These are phyloP conservation scores for Paspalum notatum DNA, from an alignment of 176 grass and related monocot species.

Conservation along the genomic window DNA sequence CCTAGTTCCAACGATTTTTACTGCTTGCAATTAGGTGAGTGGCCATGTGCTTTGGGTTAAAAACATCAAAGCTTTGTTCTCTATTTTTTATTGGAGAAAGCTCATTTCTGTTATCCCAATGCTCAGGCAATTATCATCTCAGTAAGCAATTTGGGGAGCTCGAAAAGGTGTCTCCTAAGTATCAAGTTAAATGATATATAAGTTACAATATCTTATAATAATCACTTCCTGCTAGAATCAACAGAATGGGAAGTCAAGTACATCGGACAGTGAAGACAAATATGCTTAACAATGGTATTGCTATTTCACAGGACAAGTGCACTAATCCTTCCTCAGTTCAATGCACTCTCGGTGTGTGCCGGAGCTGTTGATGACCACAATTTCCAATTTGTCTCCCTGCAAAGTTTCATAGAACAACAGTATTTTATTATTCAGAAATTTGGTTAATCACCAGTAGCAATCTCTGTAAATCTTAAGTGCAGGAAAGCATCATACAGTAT, in stretches of 20 bases:
- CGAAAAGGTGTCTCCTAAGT: not conserved
- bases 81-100: constrained; percentile 5
- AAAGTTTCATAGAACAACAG: constrained; percentile 21
- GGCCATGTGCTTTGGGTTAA: not conserved
- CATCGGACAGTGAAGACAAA: not conserved
- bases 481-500: constrained; percentile 52
- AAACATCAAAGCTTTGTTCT: not conserved
- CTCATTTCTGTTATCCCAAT: not conserved
- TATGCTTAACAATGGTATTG: not conserved
- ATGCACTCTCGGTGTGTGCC: constrained; percentile 51
- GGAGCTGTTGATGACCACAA: constrained; percentile 57
- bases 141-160: not conserved
- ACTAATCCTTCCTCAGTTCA: constrained; percentile 64
- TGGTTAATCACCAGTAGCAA: not conserved
- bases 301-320: not conserved
- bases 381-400: constrained; percentile 73
- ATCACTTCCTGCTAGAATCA: not conserved
- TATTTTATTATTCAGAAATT: not conserved
- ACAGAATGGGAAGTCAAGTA: constrained; percentile 2
- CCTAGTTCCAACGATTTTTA: not conserved
- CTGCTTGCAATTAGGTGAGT: not conserved
- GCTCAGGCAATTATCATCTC: not conserved
- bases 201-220: not conserved
- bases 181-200: not conserved
- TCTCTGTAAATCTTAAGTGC: not conserved